Percentiles rank a stretch among this genome's conserved stretches.
Evolutionary conservation across 768 basidiomycete species (phyloP).

Genomic region (Russula brevipes): DNA sequence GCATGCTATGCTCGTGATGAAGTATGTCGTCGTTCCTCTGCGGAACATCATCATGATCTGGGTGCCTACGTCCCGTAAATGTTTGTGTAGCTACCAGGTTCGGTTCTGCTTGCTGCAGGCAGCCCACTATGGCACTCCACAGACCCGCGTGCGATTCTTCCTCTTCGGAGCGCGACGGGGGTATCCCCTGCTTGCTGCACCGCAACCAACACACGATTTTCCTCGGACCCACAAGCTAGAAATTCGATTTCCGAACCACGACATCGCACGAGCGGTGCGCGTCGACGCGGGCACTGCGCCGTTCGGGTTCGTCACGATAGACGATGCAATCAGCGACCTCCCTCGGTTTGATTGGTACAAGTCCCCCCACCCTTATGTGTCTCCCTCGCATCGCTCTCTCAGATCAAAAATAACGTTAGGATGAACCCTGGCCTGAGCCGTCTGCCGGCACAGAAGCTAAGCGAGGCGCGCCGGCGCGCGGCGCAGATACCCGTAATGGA

Average conservation of each 20-base stretch:
- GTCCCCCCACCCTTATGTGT: background rate
- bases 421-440: constrained; percentile 20
- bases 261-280: constrained; percentile 41
- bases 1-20: constrained; percentile 57
- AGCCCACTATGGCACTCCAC: constrained; percentile 45
- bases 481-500: constrained; percentile 31
- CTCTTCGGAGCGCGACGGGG: constrained; percentile 40
- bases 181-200: constrained; percentile 36
- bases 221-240: constrained; percentile 39
- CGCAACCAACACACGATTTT: constrained; percentile 43
- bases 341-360: constrained; percentile 68
- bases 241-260: constrained; percentile 46
- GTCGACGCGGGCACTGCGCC: constrained; percentile 48
- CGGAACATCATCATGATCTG: background rate
- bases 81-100: constrained; percentile 39
- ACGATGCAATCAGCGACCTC: constrained; percentile 71
- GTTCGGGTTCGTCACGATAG: constrained; percentile 47
- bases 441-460: constrained; percentile 31
- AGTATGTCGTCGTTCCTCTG: constrained; percentile 37
- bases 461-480: constrained; percentile 4
- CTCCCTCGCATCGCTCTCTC: background rate
- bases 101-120: constrained; percentile 43
- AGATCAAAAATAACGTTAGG: constrained; percentile 12
- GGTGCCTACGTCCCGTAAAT: background rate
- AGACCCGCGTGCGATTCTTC: constrained; percentile 45